Conservation (phyloP, 2,329 filamentous ascomycete species). For the Arthrobotrys megalospora region DNA sequence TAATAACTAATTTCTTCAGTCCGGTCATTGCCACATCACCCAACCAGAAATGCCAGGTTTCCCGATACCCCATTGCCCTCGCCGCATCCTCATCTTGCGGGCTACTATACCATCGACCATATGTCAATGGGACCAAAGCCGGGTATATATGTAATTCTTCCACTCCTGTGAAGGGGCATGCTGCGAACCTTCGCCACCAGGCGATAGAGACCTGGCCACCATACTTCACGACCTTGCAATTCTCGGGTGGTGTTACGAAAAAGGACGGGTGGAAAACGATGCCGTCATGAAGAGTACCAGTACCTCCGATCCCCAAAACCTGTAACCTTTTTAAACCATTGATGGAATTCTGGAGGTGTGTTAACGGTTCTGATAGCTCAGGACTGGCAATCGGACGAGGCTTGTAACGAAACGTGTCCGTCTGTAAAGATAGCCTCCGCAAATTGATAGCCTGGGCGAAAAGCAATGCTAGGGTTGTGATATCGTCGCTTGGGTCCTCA, state of each 20-base stretch:
- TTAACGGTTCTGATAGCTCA: background rate
- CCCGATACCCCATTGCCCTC: background rate
- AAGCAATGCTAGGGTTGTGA: background rate
- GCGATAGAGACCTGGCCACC: background rate
- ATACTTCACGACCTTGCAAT: conserved; percentile 1
- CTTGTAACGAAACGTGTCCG: background rate
- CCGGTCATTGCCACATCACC: conserved; percentile 1
- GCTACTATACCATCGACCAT: background rate
- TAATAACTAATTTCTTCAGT: background rate
- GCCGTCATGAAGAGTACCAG: background rate
- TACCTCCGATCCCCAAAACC: background rate
- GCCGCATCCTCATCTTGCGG: background rate
- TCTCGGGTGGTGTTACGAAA: conserved; percentile 8
- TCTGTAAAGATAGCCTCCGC: background rate
- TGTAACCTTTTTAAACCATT: background rate
- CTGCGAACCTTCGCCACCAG: conserved; percentile 25
- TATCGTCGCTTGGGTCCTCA: background rate
- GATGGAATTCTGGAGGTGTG: background rate
- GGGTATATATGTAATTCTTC: background rate
- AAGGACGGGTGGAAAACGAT: conserved; percentile 22
- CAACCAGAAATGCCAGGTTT: background rate
- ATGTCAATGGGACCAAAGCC: background rate
- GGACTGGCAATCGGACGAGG: background rate
- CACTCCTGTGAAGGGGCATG: conserved; percentile 1
- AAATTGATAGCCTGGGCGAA: background rate